Conservation (phyloP, 2,329 filamentous ascomycete genomes). For the Botryotinia narcissicola region DNA sequence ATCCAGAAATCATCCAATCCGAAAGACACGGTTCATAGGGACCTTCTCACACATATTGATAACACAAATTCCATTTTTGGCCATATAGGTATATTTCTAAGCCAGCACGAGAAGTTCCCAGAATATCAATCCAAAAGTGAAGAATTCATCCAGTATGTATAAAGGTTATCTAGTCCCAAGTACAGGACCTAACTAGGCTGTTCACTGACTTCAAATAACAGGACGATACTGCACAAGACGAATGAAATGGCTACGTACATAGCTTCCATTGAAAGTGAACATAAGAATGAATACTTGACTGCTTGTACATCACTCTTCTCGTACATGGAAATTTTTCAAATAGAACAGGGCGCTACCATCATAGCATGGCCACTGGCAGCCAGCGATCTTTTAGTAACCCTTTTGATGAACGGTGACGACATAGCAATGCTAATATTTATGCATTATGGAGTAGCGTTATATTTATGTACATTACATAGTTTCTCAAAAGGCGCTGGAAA, state of each 20-base stretch:
- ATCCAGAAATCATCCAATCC: not conserved
- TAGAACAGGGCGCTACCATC: not conserved
- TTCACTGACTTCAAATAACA: not conserved
- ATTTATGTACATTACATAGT: not conserved
- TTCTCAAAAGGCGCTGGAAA: not conserved
- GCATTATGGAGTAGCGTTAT: conserved; percentile 1
- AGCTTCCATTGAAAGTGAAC: not conserved
- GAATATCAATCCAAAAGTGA: not conserved
- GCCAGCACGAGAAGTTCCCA: not conserved
- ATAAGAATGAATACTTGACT: not conserved
- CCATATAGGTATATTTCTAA: not conserved
- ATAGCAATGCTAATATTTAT: conserved; percentile 1
- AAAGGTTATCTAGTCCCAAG: not conserved
- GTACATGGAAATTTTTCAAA: not conserved
- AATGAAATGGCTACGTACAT: not conserved
- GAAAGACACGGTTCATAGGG: not conserved
- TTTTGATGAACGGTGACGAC: not conserved
- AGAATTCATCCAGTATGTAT: conserved; percentile 1
- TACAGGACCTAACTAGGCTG: not conserved
- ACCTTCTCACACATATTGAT: not conserved
- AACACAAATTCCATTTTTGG: not conserved
- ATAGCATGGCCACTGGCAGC: not conserved
- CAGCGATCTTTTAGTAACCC: not conserved
- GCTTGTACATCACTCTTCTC: not conserved
- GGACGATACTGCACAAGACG: not conserved